Evolutionary conservation across 139 green algal genomes (phyloP).

Genomic region (Coccomyxa sp.): DNA sequence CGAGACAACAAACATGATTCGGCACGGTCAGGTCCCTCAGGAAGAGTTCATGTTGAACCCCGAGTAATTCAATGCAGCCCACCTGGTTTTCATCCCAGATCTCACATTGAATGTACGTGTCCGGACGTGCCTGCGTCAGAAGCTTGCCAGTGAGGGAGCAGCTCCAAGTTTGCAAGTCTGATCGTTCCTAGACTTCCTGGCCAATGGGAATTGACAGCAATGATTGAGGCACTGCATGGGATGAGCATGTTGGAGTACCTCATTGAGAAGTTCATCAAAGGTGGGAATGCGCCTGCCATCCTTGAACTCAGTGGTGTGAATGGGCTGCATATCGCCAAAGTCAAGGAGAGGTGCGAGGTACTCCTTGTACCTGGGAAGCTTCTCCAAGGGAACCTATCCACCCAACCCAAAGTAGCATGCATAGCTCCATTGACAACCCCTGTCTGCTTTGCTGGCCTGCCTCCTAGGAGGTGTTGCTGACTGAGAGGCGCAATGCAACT

Average conservation of each 20-base stretch:
- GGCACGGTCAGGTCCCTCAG: no score
- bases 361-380: not conserved
- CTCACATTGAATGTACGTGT: not conserved
- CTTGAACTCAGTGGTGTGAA: constrained; percentile 1
- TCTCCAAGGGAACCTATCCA: not conserved
- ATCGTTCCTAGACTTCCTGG: not conserved
- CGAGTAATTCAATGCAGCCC: not conserved
- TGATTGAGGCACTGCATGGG: not conserved
- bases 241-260: not conserved
- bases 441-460: no score
- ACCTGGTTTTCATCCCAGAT: not conserved
- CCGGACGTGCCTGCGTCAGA: not conserved
- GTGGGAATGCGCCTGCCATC: not conserved
- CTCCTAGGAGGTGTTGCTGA: no score
- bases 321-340: not conserved
- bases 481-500: no score
- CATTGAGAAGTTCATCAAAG: not conserved
- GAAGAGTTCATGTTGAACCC: no score
- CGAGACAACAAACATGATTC: no score
- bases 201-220: no score
- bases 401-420: no score
- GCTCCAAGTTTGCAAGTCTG: not conserved
- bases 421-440: no score
- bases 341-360: not conserved
- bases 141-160: not conserved